Percentiles rank a stretch among this genome's conserved stretches.
Conservation (phyloP, 2,329 filamentous ascomycete species). For the Ramularia endophylla region DNA sequence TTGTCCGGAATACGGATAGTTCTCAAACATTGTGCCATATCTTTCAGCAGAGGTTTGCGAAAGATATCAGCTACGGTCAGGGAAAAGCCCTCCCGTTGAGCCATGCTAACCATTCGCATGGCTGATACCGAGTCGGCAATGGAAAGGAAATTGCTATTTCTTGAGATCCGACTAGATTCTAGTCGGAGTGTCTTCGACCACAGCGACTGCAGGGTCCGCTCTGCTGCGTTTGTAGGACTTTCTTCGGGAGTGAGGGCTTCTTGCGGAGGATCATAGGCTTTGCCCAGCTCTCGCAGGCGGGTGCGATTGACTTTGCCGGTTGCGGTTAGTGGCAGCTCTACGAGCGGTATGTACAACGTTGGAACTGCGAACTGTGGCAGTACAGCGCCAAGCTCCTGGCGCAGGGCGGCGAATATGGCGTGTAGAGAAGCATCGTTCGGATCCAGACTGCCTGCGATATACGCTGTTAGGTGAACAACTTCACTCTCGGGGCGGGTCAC, state of each 20-base stretch:
- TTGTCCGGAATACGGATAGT: not conserved
- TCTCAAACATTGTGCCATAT: not conserved
- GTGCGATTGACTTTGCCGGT: conserved; percentile 67
- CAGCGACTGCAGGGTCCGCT: not conserved
- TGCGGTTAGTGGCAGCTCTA: conserved; percentile 60
- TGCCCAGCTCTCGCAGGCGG: conserved; percentile 1
- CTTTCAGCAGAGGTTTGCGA: conserved; percentile 7
- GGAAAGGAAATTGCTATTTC: conserved; percentile 32
- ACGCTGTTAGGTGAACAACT: not conserved
- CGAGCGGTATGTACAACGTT: conserved; percentile 63
- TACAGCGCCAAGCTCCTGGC: conserved; percentile 5
- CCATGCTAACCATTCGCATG: conserved; percentile 38
- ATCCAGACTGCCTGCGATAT: too few relatives aligned
- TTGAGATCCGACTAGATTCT: not conserved
- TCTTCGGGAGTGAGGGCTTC: not conserved
- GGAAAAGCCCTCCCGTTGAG: conserved; percentile 27
- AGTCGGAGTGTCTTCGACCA: not conserved
- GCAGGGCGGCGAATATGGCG: not conserved
- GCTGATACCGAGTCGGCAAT: conserved; percentile 42
- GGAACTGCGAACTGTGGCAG: conserved; percentile 66
- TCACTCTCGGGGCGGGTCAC: not conserved
- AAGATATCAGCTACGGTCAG: conserved; percentile 34
- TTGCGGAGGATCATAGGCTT: not conserved
- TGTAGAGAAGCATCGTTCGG: not conserved
- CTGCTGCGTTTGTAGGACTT: not conserved